phyloP scores from a whole-genome alignment of 306 rosid species.

The Adenanthera pavonina region DNA sequence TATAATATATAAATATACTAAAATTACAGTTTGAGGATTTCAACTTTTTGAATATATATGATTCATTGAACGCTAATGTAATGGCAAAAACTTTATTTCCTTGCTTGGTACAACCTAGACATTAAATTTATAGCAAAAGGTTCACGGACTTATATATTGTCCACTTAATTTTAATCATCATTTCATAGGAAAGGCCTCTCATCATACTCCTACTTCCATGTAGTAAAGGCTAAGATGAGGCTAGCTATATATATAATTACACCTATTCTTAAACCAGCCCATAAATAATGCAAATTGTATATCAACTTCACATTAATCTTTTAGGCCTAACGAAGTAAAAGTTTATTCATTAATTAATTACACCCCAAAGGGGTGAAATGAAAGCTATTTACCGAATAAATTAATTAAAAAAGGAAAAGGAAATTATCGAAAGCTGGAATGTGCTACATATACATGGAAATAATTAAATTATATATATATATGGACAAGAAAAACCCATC shows the following conservation, averaged over 20 bases:
- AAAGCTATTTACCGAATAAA: background rate
- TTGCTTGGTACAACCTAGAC: conserved; percentile 23
- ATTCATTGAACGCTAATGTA: background rate
- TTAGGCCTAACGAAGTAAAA: background rate
- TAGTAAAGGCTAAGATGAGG: background rate
- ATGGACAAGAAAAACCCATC: background rate
- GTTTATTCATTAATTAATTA: background rate
- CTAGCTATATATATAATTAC: background rate
- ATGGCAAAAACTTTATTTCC: background rate
- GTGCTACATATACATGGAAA: too few relatives aligned
- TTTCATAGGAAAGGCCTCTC: conserved; percentile 34
- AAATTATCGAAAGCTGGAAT: background rate
- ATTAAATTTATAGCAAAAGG: conserved; percentile 21
- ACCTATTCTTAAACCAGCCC: background rate
- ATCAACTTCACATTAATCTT: background rate
- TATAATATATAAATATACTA: background rate
- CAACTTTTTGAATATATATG: background rate
- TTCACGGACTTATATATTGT: conserved; percentile 4
- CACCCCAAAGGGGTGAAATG: background rate
- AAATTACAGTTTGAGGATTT: background rate
- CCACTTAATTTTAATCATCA: background rate
- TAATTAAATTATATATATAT: background rate
- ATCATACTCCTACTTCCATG: conserved; percentile 5
- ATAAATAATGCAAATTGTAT: too few relatives aligned
- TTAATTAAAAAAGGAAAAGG: background rate